A percentile compares a stretch with the other conserved stretches of the same genome.
Evolutionary conservation across 2,329 filamentous ascomycete species (phyloP).

Genomic region (Phyllosticta citribraziliensis): DNA sequence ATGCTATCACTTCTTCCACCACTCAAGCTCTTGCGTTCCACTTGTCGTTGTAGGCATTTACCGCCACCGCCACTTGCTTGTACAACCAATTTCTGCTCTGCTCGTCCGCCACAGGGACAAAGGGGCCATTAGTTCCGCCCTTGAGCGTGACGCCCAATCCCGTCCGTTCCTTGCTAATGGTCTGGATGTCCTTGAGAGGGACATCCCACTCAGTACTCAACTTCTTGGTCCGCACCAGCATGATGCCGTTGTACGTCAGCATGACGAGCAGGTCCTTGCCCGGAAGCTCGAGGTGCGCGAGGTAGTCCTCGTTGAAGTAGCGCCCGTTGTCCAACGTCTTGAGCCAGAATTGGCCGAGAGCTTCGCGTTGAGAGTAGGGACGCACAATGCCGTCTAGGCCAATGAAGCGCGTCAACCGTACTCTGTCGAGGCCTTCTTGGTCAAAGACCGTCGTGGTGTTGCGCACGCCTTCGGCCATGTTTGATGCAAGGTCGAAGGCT

Average conservation of each 20-base stretch:
- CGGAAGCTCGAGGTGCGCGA: slow-evolving; percentile 87
- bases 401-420: slow-evolving; percentile 87
- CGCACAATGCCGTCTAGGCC: slow-evolving; percentile 87
- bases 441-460: slow-evolving; percentile 99
- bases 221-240: slow-evolving; percentile 80
- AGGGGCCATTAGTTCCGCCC: slow-evolving; percentile 86
- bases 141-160: slow-evolving; percentile 83
- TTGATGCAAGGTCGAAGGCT: slow-evolving; percentile 92
- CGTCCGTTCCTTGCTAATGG: slow-evolving; percentile 91
- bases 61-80: slow-evolving; percentile 54
- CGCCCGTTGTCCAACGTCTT: slow-evolving; percentile 97
- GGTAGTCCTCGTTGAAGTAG: slow-evolving; percentile 96
- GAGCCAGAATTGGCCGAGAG: slow-evolving; percentile 94
- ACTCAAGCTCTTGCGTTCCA: slow-evolving; percentile 50
- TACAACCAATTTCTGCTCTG: slow-evolving; percentile 60
- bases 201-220: slow-evolving; percentile 93
- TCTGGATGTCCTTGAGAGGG: slow-evolving; percentile 89
- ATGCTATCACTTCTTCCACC: background rate
- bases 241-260: slow-evolving; percentile 56
- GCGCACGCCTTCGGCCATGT: slow-evolving; percentile 92
- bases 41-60: slow-evolving; percentile 58
- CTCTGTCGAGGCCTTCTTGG: slow-evolving; percentile 83
- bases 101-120: slow-evolving; percentile 88
- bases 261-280: slow-evolving; percentile 78
- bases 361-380: slow-evolving; percentile 89